Evolutionary conservation across 192 early-diverging fungal genomes (phyloP).

Genomic region (Phycomyces nitens): DNA sequence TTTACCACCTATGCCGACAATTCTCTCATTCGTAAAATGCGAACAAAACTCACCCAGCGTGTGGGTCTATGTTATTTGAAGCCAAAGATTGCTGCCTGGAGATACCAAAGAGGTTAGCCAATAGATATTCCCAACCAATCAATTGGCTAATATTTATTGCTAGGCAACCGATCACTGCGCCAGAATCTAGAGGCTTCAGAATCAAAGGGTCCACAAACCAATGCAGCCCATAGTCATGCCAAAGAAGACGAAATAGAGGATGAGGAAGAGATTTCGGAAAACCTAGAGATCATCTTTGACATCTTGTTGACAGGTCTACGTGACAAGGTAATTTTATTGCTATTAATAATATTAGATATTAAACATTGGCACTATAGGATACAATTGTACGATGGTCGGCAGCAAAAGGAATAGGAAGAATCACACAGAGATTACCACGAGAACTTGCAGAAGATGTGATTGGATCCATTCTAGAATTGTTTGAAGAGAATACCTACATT

Average conservation of each 20-base stretch:
- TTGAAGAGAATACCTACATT: constrained; percentile 74
- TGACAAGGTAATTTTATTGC: constrained; percentile 77
- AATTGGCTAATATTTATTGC: not conserved
- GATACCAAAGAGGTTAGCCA: constrained; percentile 61
- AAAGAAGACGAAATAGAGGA: constrained; percentile 36
- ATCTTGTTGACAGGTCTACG: constrained; percentile 78
- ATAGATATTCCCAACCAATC: not conserved
- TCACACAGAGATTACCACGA: constrained; percentile 74
- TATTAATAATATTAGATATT: too few relatives aligned
- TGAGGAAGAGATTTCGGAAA: constrained; percentile 76
- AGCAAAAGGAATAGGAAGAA: constrained; percentile 92
- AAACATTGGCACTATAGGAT: too few relatives aligned
- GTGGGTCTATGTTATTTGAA: constrained; percentile 77
- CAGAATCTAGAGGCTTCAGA: constrained; percentile 43
- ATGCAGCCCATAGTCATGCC: constrained; percentile 2
- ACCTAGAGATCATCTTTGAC: constrained; percentile 79
- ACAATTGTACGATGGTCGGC: constrained; percentile 98
- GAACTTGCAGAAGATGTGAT: constrained; percentile 84
- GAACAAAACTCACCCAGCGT: constrained; percentile 81
- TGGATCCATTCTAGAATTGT: constrained; percentile 68
- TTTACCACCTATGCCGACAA: constrained; percentile 62
- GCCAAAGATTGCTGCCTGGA: constrained; percentile 64
- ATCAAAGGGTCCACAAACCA: not conserved
- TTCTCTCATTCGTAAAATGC: constrained; percentile 71
- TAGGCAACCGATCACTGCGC: constrained; percentile 50